phyloP scores from a whole-genome alignment of 1,284 basidiomycete species.

The Boletus sp. region DNA sequence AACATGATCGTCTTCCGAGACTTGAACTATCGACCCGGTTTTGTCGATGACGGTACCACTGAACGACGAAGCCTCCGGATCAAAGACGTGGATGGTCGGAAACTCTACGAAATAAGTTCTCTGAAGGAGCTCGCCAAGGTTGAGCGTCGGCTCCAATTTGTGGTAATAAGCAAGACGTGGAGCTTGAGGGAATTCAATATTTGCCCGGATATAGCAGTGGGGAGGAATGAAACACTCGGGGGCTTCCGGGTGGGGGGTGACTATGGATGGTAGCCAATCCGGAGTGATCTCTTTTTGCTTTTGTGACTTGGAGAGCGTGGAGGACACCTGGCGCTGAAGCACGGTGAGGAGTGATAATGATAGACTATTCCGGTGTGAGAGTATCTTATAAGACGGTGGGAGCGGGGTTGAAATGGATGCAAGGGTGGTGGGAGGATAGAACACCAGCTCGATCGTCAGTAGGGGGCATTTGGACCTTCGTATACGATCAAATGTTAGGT shows the following conservation, averaged over 20 bases:
- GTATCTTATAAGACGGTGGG: conserved; percentile 45
- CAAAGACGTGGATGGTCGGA: conserved; percentile 76
- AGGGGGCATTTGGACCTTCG: conserved; percentile 70
- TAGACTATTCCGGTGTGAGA: conserved; percentile 66
- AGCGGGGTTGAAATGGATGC: conserved; percentile 43
- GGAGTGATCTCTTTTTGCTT: conserved; percentile 48
- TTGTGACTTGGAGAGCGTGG: conserved; percentile 25
- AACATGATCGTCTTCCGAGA: conserved; percentile 41
- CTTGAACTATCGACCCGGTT: conserved; percentile 45
- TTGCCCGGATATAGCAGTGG: conserved; percentile 60
- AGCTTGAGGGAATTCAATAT: conserved; percentile 39
- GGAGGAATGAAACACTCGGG: conserved; percentile 58
- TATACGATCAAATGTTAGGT: conserved; percentile 11
- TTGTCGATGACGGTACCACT: conserved; percentile 57
- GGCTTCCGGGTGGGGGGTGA: conserved; percentile 56
- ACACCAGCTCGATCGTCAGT: conserved; percentile 74
- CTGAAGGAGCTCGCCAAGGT: conserved; percentile 54
- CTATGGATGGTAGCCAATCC: conserved; percentile 57
- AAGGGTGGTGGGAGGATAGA: conserved; percentile 55
- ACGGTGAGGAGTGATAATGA: conserved; percentile 53
- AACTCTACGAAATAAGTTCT: conserved; percentile 78
- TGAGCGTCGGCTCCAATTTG: conserved; percentile 54
- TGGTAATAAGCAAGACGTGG: conserved; percentile 49
- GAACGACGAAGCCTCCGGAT: conserved; percentile 56
- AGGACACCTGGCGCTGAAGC: conserved; percentile 48